These are phyloP conservation scores for Furcasterigmium furcatum DNA, from an alignment of 2,329 filamentous ascomycete species.

Conservation along the genomic window DNA sequence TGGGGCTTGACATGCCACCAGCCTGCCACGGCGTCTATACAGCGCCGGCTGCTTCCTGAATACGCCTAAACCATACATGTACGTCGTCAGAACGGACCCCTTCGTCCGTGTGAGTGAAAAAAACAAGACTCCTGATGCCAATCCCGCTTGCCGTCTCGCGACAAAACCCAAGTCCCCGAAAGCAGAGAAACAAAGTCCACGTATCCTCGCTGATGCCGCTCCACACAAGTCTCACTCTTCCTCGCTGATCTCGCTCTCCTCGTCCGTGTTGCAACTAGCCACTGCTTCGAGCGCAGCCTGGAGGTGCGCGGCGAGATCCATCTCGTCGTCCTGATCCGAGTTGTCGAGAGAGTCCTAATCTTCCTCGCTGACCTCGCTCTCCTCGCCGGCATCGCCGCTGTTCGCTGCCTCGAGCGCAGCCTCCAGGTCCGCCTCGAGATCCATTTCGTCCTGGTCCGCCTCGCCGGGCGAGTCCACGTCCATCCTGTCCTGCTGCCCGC, in stretches of 20 bases:
- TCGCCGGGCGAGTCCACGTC: conserved; percentile 22
- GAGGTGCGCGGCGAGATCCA: conserved; percentile 54
- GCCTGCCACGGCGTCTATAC: too few relatives aligned
- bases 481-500: conserved; percentile 18
- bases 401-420: conserved; percentile 40
- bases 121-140: too few relatives aligned
- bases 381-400: conserved; percentile 46
- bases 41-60: too few relatives aligned
- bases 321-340: conserved; percentile 40
- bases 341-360: conserved; percentile 42
- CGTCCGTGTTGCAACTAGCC: conserved; percentile 37
- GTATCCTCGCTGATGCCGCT: too few relatives aligned
- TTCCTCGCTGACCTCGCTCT: conserved; percentile 66
- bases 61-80: too few relatives aligned
- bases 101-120: too few relatives aligned
- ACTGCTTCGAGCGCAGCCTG: conserved; percentile 46
- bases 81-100: too few relatives aligned
- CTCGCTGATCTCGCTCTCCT: conserved; percentile 65
- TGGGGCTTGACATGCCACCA: too few relatives aligned
- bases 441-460: conserved; percentile 40
- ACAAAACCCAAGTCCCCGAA: too few relatives aligned
- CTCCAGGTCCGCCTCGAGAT: conserved; percentile 55
- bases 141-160: too few relatives aligned
- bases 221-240: conserved; percentile 53
- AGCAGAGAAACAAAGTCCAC: too few relatives aligned